Base-by-base conservation (phyloP, 2,329 filamentous ascomycete species). In the Xylaria sp. region DNA sequence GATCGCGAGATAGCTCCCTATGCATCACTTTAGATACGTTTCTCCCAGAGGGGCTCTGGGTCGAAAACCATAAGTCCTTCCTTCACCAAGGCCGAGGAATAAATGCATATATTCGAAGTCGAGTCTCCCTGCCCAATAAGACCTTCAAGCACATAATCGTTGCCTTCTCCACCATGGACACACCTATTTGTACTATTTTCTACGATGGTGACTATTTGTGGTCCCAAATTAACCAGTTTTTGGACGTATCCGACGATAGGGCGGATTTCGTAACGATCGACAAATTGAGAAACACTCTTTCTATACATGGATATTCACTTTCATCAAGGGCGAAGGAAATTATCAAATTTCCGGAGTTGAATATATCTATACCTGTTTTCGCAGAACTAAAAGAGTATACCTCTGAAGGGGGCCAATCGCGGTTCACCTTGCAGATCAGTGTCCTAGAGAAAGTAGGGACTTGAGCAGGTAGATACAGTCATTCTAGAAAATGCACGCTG, bases 1-100 rank as follows among this genome's bases (percentile, higher is more conserved):
- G 20, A 27, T 15, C 38, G 3, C 39, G 20, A 1, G n/a, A 5
- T 25, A 25, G 49, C 22, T 17, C 47, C 10, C 38, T 20, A 6
- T 36, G 10, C 4, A 25, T 56, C 22, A 50, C 44, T 9, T 22
- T 56, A 13, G 42, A 56, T 3, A 13, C 29, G 3, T 17, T 44
- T 9, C 10, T 20, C 7, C 61, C 61, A 42, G 22, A 51, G n/a
- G 44, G 27, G 1, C 61, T 63, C 17, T 63, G 61, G 61, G 25
- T 49, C 33, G 42, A 50, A n/a, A 57, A 31, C 17, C 31, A 36
- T 15, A 22, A 25, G 5, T n/a, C 15, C 1, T 63, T 63, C 53
- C 22, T 63, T 2, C 51, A 63, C 10, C 51, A 63, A 57, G 61
- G 61, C n/a, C 51, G 17, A 31, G 61, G 61, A 25, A 63, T 63